Evolutionary conservation across 1,284 basidiomycete genomes (phyloP).

Genomic region (Microbotryomycetes sp.): DNA sequence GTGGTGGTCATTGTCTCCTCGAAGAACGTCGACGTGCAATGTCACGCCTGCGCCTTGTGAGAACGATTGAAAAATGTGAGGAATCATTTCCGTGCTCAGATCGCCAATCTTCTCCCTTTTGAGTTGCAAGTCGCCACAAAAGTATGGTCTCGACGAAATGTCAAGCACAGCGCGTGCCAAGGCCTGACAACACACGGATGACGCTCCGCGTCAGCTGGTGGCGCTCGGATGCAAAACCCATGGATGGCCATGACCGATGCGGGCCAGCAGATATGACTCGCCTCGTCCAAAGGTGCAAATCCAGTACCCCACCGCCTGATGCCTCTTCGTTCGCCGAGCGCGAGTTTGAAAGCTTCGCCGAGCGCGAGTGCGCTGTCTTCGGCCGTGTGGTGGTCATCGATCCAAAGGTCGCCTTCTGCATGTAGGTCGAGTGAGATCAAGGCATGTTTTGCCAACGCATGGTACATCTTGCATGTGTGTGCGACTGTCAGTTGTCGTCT

Average conservation of each 20-base stretch:
- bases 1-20: conserved; percentile 97
- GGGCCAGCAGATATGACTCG: too few relatives aligned
- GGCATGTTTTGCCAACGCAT: conserved; percentile 87
- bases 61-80: conserved; percentile 88
- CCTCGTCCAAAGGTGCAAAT: conserved; percentile 95
- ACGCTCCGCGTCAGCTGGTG: not conserved
- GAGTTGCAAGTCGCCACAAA: conserved; percentile 74
- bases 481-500: not conserved
- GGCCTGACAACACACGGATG: conserved; percentile 56
- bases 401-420: conserved; percentile 92
- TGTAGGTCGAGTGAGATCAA: conserved; percentile 75
- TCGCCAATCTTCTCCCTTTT: conserved; percentile 96
- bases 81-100: conserved; percentile 87
- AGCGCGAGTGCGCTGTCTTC: conserved; percentile 55
- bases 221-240: not conserved
- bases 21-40: conserved; percentile 84
- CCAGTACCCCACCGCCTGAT: conserved; percentile 94
- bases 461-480: conserved; percentile 71
- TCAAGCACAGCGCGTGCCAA: conserved; percentile 93
- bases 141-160: conserved; percentile 94
- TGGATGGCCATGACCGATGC: not conserved
- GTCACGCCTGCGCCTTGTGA: conserved; percentile 85
- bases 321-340: conserved; percentile 87
- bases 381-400: conserved; percentile 98
- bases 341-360: conserved; percentile 76